Evolutionary conservation across 2,329 filamentous ascomycete genomes (phyloP).

Genomic region (Calonectria ilicicola): DNA sequence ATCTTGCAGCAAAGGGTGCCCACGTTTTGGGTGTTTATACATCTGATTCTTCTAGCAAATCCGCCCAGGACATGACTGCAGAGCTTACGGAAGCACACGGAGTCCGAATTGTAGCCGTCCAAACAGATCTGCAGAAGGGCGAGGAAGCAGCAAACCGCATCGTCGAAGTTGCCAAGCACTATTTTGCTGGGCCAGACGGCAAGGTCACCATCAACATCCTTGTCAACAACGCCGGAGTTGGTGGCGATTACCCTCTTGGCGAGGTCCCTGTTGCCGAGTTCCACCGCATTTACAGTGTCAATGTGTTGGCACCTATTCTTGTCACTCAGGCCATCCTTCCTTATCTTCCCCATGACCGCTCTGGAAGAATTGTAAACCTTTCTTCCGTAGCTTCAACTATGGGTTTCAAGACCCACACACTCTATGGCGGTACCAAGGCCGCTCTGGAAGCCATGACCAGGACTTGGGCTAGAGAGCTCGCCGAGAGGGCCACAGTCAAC

Average conservation of each 20-base stretch:
- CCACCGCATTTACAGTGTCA: conserved; percentile 74
- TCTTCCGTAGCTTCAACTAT: conserved; percentile 58
- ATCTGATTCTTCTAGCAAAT: conserved; percentile 59
- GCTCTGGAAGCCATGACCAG: conserved; percentile 65
- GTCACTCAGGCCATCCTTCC: conserved; percentile 77
- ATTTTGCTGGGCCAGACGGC: no score
- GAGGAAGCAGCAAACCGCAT: conserved; percentile 21
- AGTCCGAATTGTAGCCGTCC: no score
- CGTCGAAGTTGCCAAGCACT: no score
- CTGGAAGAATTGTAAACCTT: conserved; percentile 64
- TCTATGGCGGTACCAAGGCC: conserved; percentile 65
- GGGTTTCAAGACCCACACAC: conserved; percentile 58
- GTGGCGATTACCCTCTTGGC: conserved; percentile 69
- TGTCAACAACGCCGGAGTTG: conserved; percentile 82
- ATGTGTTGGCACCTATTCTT: conserved; percentile 79
- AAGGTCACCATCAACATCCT: conserved; percentile 73
- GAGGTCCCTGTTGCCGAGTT: conserved; percentile 74
- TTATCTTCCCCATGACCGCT: conserved; percentile 76
- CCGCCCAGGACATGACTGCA: neutral
- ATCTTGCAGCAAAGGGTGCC: conserved; percentile 69
- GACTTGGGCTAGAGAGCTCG: conserved; percentile 52
- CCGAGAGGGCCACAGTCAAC: conserved; percentile 58
- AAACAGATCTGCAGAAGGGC: neutral
- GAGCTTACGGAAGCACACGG: neutral
- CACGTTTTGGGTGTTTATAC: conserved; percentile 68